Evolutionary conservation across 192 early-diverging fungal genomes (phyloP).

Genomic region (Podochytrium sp.): DNA sequence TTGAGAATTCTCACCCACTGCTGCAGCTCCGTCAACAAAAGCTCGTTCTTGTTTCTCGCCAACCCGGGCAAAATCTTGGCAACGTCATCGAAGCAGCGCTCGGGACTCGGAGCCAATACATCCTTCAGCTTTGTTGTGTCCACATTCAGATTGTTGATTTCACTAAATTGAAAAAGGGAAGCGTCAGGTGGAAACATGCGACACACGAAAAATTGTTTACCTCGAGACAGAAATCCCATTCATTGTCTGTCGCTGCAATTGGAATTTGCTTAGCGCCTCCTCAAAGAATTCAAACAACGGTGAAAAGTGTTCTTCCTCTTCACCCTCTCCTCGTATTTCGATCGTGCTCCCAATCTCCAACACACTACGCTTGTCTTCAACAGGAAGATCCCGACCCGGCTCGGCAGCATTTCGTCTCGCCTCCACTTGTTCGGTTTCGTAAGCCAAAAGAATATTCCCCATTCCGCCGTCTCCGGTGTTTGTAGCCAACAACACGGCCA

Average conservation of each 20-base stretch:
- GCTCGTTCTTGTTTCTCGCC: constrained; percentile 63
- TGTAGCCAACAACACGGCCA: constrained; percentile 42
- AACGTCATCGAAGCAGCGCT: constrained; percentile 62
- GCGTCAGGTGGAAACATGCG: too few species aligned
- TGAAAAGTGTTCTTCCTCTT: constrained; percentile 44
- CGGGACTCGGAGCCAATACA: constrained; percentile 60
- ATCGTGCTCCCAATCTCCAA: constrained; percentile 47
- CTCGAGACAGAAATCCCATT: constrained; percentile 42
- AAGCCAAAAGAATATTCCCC: not conserved
- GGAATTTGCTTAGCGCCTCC: constrained; percentile 44
- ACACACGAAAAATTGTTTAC: too few species aligned
- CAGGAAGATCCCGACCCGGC: constrained; percentile 8
- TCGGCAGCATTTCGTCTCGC: constrained; percentile 10
- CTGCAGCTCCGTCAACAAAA: constrained; percentile 61
- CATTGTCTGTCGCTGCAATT: constrained; percentile 53
- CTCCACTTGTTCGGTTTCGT: constrained; percentile 7
- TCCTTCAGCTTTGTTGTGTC: constrained; percentile 60
- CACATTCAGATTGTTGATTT: constrained; percentile 58
- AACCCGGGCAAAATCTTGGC: constrained; percentile 58
- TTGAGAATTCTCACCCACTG: constrained; percentile 60
- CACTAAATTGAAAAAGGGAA: too few species aligned
- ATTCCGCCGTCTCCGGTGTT: constrained; percentile 36
- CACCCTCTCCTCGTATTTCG: not conserved
- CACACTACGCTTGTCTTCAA: constrained; percentile 22
- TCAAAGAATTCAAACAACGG: constrained; percentile 60